Percentiles rank a stretch among this genome's conserved stretches.
phyloP scores from a whole-genome alignment of 139 green algal genomes.

The Trebouxia sp. region DNA sequence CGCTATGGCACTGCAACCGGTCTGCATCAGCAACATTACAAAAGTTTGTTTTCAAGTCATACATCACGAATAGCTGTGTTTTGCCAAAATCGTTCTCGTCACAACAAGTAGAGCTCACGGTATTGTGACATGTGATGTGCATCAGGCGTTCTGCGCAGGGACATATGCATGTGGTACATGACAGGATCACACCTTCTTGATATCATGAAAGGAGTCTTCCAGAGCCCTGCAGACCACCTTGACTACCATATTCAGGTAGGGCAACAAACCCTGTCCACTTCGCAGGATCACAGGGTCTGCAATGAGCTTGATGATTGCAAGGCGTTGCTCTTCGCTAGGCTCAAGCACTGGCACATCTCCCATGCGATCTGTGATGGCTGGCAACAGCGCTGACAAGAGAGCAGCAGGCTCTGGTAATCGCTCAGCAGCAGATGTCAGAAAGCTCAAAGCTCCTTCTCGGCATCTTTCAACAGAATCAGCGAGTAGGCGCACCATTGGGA shows the following conservation, averaged over 20 bases:
- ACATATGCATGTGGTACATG: too few species aligned
- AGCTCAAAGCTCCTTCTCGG: slow-evolving; percentile 43
- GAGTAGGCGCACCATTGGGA: slow-evolving; percentile 55
- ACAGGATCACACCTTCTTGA: slow-evolving; percentile 81
- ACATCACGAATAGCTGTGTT: neutral
- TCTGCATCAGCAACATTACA: too few species aligned
- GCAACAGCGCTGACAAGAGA: slow-evolving; percentile 58
- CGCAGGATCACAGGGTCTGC: slow-evolving; percentile 12
- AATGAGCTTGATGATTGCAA: slow-evolving; percentile 35
- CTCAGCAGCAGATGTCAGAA: slow-evolving; percentile 42
- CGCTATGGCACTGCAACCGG: slow-evolving; percentile 31
- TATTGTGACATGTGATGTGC: too few species aligned
- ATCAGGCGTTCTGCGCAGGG: too few species aligned
- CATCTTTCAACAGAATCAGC: slow-evolving; percentile 61
- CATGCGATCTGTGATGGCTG: slow-evolving; percentile 56
- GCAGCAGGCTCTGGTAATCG: slow-evolving; percentile 39
- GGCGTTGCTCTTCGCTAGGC: slow-evolving; percentile 63
- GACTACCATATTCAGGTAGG: slow-evolving; percentile 33
- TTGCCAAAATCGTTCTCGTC: too few species aligned
- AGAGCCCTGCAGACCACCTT: slow-evolving; percentile 51
- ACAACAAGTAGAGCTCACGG: too few species aligned
- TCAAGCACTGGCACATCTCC: slow-evolving; percentile 63
- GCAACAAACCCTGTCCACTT: neutral
- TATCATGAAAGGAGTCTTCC: slow-evolving; percentile 73
- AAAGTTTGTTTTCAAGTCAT: neutral